Percentiles rank a stretch among this genome's conserved stretches.
These are phyloP conservation scores for Salix arbutifolia DNA, from an alignment of 345 rosid genomes.

Conservation along the genomic window DNA sequence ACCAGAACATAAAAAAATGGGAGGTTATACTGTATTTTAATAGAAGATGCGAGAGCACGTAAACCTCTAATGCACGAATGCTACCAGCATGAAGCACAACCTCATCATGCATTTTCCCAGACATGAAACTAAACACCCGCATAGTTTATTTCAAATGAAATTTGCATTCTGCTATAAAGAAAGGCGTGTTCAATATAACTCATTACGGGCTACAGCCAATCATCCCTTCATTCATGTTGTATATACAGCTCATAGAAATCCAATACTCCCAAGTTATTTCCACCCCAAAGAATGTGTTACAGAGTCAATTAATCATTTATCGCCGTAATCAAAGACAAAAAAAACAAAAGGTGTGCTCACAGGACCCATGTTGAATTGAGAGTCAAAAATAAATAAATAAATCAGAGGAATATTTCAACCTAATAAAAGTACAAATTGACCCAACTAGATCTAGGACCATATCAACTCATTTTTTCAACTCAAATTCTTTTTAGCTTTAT, in stretches of 20 bases:
- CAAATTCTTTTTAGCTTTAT: not conserved
- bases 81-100: not conserved
- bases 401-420: slow-evolving; percentile 13
- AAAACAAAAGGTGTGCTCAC: slow-evolving; percentile 5
- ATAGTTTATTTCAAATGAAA: not conserved
- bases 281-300: not conserved
- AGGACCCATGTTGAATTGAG: slow-evolving; percentile 27
- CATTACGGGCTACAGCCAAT: not conserved
- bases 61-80: not conserved
- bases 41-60: not conserved
- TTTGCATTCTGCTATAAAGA: not conserved
- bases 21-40: not conserved
- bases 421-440: slow-evolving; percentile 1
- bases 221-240: not conserved
- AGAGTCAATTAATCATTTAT: not conserved
- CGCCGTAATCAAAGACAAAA: slow-evolving; percentile 20
- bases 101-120: not conserved
- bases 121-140: not conserved
- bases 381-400: slow-evolving; percentile 19
- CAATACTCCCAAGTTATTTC: not conserved
- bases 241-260: not conserved
- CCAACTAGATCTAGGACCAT: slow-evolving; percentile 18
- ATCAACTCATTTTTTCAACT: slow-evolving; percentile 15
- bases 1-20: not conserved
- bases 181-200: not conserved